These are phyloP conservation scores for Fraxinus velutina DNA, from an alignment of 305 asterid species.

Conservation along the genomic window DNA sequence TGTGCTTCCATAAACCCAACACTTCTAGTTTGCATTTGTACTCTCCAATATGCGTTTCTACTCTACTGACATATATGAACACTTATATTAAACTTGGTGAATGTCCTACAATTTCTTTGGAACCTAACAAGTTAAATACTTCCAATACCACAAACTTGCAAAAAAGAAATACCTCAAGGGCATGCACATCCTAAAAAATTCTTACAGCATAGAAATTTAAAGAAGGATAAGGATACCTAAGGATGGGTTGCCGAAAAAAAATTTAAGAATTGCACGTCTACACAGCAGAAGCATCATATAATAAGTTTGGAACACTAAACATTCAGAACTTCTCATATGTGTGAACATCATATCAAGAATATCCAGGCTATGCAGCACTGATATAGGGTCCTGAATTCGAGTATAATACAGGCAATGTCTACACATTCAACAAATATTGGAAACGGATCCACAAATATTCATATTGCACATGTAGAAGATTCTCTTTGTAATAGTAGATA, in stretches of 20 bases:
- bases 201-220: background rate
- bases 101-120: background rate
- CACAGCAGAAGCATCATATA: background rate
- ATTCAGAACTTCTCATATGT: background rate
- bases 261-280: background rate
- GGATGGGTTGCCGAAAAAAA: background rate
- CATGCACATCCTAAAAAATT: background rate
- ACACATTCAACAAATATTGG: background rate
- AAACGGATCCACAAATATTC: background rate
- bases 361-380: background rate
- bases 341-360: background rate
- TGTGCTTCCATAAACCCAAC: background rate
- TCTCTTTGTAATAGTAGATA: background rate
- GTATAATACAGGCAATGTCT: background rate
- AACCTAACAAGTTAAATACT: background rate
- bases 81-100: background rate
- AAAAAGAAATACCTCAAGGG: background rate
- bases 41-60: background rate
- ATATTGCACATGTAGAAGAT: background rate
- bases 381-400: background rate
- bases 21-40: background rate
- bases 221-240: background rate
- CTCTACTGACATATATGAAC: background rate
- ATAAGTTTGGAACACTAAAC: background rate
- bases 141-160: background rate